These are phyloP conservation scores for Aureobasidium sp. DNA, from an alignment of 2,329 filamentous ascomycete genomes.

Conservation along the genomic window DNA sequence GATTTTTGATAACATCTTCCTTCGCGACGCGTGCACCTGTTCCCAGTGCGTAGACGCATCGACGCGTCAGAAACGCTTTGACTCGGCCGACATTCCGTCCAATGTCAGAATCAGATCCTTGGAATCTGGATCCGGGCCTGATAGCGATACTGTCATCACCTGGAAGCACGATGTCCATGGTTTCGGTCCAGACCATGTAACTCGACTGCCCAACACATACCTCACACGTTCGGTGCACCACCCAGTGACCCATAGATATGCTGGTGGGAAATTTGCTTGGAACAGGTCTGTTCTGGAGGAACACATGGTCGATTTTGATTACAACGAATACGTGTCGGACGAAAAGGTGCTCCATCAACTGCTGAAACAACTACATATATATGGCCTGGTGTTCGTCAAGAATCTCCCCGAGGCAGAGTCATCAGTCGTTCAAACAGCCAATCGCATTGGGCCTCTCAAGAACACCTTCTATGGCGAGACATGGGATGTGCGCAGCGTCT, in stretches of 20 bases:
- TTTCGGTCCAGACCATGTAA: conserved; percentile 35
- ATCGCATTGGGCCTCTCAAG: conserved; percentile 67
- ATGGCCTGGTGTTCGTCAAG: conserved; percentile 70
- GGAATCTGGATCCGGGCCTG: conserved; percentile 21
- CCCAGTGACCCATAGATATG: background rate
- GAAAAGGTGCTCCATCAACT: conserved; percentile 52
- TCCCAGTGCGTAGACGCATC: conserved; percentile 49
- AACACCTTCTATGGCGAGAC: conserved; percentile 87
- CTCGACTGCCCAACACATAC: conserved; percentile 22
- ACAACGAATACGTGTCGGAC: conserved; percentile 59
- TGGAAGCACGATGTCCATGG: conserved; percentile 52
- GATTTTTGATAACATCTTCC: conserved; percentile 23
- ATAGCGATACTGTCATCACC: conserved; percentile 32
- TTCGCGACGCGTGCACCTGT: conserved; percentile 54
- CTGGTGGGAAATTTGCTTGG: conserved; percentile 31
- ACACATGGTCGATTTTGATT: conserved; percentile 55
- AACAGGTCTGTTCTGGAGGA: conserved; percentile 36
- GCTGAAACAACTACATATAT: conserved; percentile 52
- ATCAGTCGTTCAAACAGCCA: conserved; percentile 57
- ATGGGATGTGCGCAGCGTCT: conserved; percentile 80
- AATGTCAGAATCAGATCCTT: conserved; percentile 35
- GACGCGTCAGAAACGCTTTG: conserved; percentile 57
- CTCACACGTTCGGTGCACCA: conserved; percentile 6
- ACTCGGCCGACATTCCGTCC: conserved; percentile 54
- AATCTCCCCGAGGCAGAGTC: conserved; percentile 53